A percentile compares a stretch with the other conserved stretches of the same genome.
Evolutionary conservation across 2,329 filamentous ascomycete genomes (phyloP).

Genomic region (Stagonosporopsis vannaccii): DNA sequence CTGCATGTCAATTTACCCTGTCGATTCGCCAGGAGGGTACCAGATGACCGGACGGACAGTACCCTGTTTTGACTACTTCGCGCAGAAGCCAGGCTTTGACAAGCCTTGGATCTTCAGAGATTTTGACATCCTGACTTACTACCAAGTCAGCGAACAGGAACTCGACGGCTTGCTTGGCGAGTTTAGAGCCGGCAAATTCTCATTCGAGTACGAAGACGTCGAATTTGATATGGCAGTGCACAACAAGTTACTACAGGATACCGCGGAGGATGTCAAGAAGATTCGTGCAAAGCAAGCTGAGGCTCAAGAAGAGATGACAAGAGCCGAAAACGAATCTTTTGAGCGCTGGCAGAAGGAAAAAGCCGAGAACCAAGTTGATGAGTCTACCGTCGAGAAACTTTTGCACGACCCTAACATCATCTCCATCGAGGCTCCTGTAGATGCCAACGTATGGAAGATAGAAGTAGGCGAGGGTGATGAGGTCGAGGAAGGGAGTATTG

Average conservation of each 20-base stretch:
- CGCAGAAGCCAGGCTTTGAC: slow-evolving; percentile 59
- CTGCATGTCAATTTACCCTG: slow-evolving; percentile 63
- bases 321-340: slow-evolving; percentile 56
- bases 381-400: slow-evolving; percentile 58
- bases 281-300: slow-evolving; percentile 56
- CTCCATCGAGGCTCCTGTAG: slow-evolving; percentile 53
- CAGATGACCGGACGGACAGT: slow-evolving; percentile 63
- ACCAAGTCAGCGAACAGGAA: slow-evolving; percentile 61
- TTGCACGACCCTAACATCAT: slow-evolving; percentile 53
- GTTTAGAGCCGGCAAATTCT: slow-evolving; percentile 60
- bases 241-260: slow-evolving; percentile 57
- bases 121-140: slow-evolving; percentile 65
- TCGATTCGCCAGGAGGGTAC: slow-evolving; percentile 65
- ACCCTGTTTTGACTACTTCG: slow-evolving; percentile 62
- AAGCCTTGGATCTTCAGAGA: slow-evolving; percentile 64
- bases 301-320: slow-evolving; percentile 58
- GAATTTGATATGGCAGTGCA: slow-evolving; percentile 65
- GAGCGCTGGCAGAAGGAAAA: slow-evolving; percentile 55
- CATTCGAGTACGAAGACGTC: slow-evolving; percentile 59
- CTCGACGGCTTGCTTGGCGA: slow-evolving; percentile 57
- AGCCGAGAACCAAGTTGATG: slow-evolving; percentile 54
- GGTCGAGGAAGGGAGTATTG: slow-evolving; percentile 43
- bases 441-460: slow-evolving; percentile 58
- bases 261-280: slow-evolving; percentile 55
- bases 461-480: slow-evolving; percentile 49